A percentile compares a stretch with the other conserved stretches of the same genome.
phyloP scores from a whole-genome alignment of 352 stramenopile genomes.

The Globisporangium nagaii region DNA sequence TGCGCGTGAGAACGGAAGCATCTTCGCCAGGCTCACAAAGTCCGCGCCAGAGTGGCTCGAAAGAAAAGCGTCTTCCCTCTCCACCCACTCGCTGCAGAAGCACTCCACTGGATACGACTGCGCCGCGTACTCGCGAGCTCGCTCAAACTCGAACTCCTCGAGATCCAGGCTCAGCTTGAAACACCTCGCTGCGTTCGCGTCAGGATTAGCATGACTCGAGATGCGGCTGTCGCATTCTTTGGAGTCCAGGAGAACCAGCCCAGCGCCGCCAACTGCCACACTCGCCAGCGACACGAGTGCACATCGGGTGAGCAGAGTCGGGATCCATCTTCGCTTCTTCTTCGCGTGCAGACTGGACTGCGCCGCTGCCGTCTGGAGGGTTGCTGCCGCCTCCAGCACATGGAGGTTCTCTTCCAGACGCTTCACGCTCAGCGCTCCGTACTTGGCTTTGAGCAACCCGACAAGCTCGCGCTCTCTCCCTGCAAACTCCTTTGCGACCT shows the following conservation, averaged over 20 bases:
- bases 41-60: slow-evolving; percentile 15
- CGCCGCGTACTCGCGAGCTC: slow-evolving; percentile 17
- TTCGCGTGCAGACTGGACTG: background rate
- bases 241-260: slow-evolving; percentile 28
- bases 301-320: slow-evolving; percentile 16
- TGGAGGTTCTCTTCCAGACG: slow-evolving; percentile 55
- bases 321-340: background rate
- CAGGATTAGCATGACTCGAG: background rate
- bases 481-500: slow-evolving; percentile 48
- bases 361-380: slow-evolving; percentile 22
- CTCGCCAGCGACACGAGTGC: background rate
- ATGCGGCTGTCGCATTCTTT: slow-evolving; percentile 20
- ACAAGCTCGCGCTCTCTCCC: slow-evolving; percentile 69
- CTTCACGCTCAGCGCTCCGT: slow-evolving; percentile 72
- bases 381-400: slow-evolving; percentile 24
- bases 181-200: slow-evolving; percentile 13
- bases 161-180: slow-evolving; percentile 22
- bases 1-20: slow-evolving; percentile 38
- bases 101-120: slow-evolving; percentile 27
- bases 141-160: slow-evolving; percentile 23
- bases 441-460: slow-evolving; percentile 54
- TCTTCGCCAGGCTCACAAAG: slow-evolving; percentile 18
- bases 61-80: slow-evolving; percentile 26
- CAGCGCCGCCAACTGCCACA: slow-evolving; percentile 10
- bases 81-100: slow-evolving; percentile 43